Percentiles rank a stretch among this genome's conserved stretches.
phyloP scores from a whole-genome alignment of 2,329 filamentous ascomycete genomes.

The Colletotrichum agaves region DNA sequence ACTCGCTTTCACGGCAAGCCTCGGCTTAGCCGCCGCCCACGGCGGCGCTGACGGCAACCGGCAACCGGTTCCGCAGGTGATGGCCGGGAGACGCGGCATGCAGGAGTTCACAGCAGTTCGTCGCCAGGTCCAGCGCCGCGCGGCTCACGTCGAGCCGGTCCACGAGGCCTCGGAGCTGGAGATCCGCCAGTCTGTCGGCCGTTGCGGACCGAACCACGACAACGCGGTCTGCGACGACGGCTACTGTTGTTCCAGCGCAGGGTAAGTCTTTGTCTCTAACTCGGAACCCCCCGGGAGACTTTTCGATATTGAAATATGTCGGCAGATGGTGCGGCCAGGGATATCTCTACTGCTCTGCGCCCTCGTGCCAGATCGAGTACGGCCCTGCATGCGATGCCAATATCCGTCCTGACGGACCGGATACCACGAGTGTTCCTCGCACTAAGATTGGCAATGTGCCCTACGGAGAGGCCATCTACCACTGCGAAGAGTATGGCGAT shows the following conservation, averaged over 20 bases:
- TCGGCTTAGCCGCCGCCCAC: conserved; percentile 30
- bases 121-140: conserved; percentile 25
- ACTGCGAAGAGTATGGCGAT: conserved; percentile 65
- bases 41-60: conserved; percentile 12
- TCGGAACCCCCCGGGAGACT: background rate
- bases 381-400: conserved; percentile 72
- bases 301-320: background rate
- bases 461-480: conserved; percentile 68
- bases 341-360: conserved; percentile 67
- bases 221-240: conserved; percentile 45
- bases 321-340: conserved; percentile 65
- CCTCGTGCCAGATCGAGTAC: conserved; percentile 70
- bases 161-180: conserved; percentile 28
- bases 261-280: conserved; percentile 44
- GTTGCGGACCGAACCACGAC: conserved; percentile 54
- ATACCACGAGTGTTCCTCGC: conserved; percentile 64
- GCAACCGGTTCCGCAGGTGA: conserved; percentile 24
- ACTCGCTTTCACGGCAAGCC: conserved; percentile 24
- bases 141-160: conserved; percentile 9
- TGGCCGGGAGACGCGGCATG: conserved; percentile 29
- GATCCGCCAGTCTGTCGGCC: conserved; percentile 55
- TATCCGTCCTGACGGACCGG: conserved; percentile 59
- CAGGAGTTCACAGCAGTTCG: conserved; percentile 29
- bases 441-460: conserved; percentile 63
- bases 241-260: conserved; percentile 56